Base-by-base conservation (phyloP, 345 rosid genomes). In the Syzygium aqueum region DNA sequence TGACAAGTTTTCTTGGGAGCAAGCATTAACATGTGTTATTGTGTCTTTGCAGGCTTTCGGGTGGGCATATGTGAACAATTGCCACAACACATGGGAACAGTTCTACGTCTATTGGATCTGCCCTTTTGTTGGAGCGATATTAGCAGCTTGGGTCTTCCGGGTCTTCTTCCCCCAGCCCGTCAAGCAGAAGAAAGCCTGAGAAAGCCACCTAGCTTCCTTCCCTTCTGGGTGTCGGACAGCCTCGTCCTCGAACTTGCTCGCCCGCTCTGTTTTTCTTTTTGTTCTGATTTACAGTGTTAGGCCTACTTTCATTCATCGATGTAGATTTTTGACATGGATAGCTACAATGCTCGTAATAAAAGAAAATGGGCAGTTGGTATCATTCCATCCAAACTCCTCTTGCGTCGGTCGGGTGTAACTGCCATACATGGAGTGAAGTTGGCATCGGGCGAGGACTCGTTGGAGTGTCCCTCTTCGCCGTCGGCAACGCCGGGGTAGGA, bases 31-130 rank as follows among this genome's bases (percentile, higher is more conserved):
- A 5, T 19, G 30, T 23, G 40, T 56, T 16, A 25, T 85, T 43
- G 46, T 5, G 82, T 56, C 37, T 53, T 61, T 86, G 78, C 93
- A 97, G 99, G 99, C 99, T 25, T 97, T 94, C 85, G 99, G 98
- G 15, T 97, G 99, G 99, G 98, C 97, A 28, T 97, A 94, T 83
- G 63, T 95, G 57, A 89, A 95, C 95, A 96, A 92, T 33, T 84
- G 96, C 91, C 99, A 97, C 89, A 90, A 92, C 90, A 94, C 97
- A 84, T 96, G 98, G 99, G 97, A 96, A 87, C 99, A 97, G 85
- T 89, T 95, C 85, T 97, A 96, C 52, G 99, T 97, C 33, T 94
- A 96, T 86, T 97, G 99, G 99, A 86, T 97, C 84, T 92, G 98
- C 89, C 98, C 99, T 49, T 96, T 94, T 84, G 88, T 93, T 3